phyloP scores from a whole-genome alignment of 2,329 filamentous ascomycete species.

The Cladobotryum protrusum region DNA sequence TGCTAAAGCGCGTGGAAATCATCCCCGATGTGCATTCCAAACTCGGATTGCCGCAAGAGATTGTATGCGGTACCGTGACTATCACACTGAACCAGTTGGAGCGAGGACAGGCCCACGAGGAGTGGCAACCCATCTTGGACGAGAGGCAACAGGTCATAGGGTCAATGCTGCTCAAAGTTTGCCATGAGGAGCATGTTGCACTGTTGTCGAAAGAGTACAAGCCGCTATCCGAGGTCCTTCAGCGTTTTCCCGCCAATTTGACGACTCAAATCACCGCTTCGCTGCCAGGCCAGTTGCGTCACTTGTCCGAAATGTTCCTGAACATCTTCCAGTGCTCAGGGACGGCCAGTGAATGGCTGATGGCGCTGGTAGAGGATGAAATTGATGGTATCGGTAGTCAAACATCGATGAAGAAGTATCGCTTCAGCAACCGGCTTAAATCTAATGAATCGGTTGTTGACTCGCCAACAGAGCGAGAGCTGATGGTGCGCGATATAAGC shows the following conservation, averaged over 20 bases:
- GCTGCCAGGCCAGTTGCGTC: constrained; percentile 69
- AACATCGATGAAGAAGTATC: constrained; percentile 63
- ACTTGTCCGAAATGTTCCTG: constrained; percentile 77
- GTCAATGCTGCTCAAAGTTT: constrained; percentile 76
- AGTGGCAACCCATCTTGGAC: constrained; percentile 80
- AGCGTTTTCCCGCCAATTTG: constrained; percentile 75
- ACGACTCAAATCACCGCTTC: constrained; percentile 79
- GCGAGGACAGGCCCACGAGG: constrained; percentile 69
- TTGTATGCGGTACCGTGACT: constrained; percentile 67
- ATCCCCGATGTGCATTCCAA: constrained; percentile 36
- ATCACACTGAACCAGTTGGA: constrained; percentile 75
- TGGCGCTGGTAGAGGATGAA: constrained; percentile 89
- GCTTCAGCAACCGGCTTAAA: constrained; percentile 64
- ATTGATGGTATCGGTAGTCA: constrained; percentile 90
- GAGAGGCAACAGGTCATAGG: constrained; percentile 70
- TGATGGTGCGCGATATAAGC: constrained; percentile 69
- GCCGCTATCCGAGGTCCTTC: constrained; percentile 72
- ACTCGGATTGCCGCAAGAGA: constrained; percentile 41
- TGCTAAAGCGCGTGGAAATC: constrained; percentile 61
- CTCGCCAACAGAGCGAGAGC: constrained; percentile 55
- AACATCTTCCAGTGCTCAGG: constrained; percentile 96
- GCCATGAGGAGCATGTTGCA: constrained; percentile 84
- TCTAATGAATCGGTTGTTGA: constrained; percentile 62
- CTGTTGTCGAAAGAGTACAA: constrained; percentile 81
- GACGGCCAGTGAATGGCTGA: constrained; percentile 80